Evolutionary conservation across 257 asterid species (phyloP), one percentile per base, ranked within the genome.

Genomic region (Linderniella brevidens): DNA sequence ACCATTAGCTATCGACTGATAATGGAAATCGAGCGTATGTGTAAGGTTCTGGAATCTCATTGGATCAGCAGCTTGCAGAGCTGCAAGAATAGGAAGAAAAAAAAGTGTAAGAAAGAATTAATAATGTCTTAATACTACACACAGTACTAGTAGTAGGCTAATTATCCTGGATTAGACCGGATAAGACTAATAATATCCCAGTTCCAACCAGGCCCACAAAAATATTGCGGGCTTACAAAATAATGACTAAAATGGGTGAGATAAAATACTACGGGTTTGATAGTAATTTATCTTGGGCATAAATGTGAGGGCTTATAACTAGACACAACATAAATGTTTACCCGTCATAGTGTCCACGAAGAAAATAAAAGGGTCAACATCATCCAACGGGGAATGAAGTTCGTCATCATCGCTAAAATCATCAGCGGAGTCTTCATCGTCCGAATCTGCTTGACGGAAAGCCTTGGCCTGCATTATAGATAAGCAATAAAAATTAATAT

Each of bases 341-440:
- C 99, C 93, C 75, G 79, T 77, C 29, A 82, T 48, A 13, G 86
- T 68, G 60, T 85, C 99, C 49, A 85, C 99, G 70, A 90, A 90
- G 72, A 75, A 82, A 61, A 90, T 55, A 53, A 82, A 90, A 5
- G 99, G 99, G 49, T 90, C 99, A 46, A 90, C 80, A 9, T 90
- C 94, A 68, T 90, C 96, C 35, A 90, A 78, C 25, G 99, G 99
- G 8, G 99, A 90, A 43, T 90, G 99, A 70, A 86, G 47, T 52
- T 90, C 99, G 57, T 85, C 99, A 13, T 86, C 32, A 6, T 25
- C 99, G 64, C 94, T 86, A 62, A 82, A 79, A 72, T 81, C 96
- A 37, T 85, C 99, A 52, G 78, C 94, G 0, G 80, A 61, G 67
- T 76, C 80, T 0, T 85, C 94, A 12, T 82, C 88, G 9, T 76